Evolutionary conservation across 345 rosid species (phyloP).

Genomic region (Viola odorata): DNA sequence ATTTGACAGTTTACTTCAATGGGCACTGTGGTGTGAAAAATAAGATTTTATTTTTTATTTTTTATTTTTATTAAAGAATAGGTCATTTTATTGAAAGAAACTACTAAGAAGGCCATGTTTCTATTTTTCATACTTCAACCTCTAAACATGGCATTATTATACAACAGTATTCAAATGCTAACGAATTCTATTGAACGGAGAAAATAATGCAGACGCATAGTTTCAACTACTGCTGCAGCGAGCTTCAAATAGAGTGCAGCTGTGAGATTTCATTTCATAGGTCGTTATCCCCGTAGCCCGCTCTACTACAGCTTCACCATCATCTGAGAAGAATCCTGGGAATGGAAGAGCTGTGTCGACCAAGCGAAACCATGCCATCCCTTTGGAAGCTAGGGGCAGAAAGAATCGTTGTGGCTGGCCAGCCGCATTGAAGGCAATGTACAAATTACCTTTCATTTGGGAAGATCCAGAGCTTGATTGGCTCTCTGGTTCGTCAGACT

Average conservation of each 20-base stretch:
- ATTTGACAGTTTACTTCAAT: no score
- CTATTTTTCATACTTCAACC: neutral
- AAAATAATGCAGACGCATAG: slow-evolving; percentile 1
- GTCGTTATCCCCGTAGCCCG: slow-evolving; percentile 37
- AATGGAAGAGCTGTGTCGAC: slow-evolving; percentile 81
- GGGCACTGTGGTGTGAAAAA: no score
- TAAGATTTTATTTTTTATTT: neutral
- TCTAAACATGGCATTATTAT: slow-evolving; percentile 10
- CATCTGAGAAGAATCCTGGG: slow-evolving; percentile 66
- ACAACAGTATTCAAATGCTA: slow-evolving; percentile 14
- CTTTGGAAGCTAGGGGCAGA: slow-evolving; percentile 52
- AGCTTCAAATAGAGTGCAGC: slow-evolving; percentile 81
- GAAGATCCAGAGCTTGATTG: slow-evolving; percentile 26
- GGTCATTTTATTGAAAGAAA: slow-evolving; percentile 6
- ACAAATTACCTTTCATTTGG: slow-evolving; percentile 43
- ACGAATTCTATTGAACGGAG: neutral
- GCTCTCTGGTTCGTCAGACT: slow-evolving; percentile 36
- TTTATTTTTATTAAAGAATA: neutral
- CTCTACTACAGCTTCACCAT: slow-evolving; percentile 48
- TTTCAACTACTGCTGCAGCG: slow-evolving; percentile 18
- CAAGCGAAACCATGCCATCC: slow-evolving; percentile 57
- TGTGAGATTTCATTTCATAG: slow-evolving; percentile 72
- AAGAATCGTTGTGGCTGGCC: slow-evolving; percentile 34
- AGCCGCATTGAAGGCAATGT: slow-evolving; percentile 61
- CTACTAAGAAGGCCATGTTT: neutral